Evolutionary conservation across 2,329 filamentous ascomycete genomes (phyloP).

Genomic region (Rhexocercosporidium sp.): DNA sequence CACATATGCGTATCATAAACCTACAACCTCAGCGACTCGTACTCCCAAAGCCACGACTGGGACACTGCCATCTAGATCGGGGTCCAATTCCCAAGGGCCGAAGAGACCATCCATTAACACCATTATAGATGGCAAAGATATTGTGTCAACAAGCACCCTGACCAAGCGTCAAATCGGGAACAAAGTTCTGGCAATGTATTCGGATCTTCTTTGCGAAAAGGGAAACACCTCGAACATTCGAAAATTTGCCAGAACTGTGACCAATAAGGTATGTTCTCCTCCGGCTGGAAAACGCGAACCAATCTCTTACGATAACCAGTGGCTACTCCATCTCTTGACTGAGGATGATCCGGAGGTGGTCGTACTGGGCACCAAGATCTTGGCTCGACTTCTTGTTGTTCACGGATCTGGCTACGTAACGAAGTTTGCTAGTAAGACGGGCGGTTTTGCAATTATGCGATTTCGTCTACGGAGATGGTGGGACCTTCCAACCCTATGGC

Average conservation of each 20-base stretch:
- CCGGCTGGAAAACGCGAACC: not conserved
- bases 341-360: conserved; percentile 87
- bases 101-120: conserved; percentile 38
- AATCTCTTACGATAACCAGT: conserved; percentile 58
- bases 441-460: conserved; percentile 86
- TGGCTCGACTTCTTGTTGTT: conserved; percentile 81
- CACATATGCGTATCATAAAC: conserved; percentile 82
- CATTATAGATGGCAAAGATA: conserved; percentile 40
- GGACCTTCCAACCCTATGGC: conserved; percentile 85
- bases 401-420: conserved; percentile 82
- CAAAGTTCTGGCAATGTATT: conserved; percentile 77
- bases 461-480: conserved; percentile 85
- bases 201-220: conserved; percentile 76
- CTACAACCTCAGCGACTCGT: conserved; percentile 53
- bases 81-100: conserved; percentile 37
- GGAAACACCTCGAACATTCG: conserved; percentile 71
- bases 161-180: conserved; percentile 75
- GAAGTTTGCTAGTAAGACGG: conserved; percentile 89
- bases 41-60: conserved; percentile 55
- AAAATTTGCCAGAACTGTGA: conserved; percentile 92
- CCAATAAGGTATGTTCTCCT: conserved; percentile 74
- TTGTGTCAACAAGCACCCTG: conserved; percentile 47
- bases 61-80: conserved; percentile 48
- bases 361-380: conserved; percentile 78
- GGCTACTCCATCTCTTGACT: conserved; percentile 88